Conservation (phyloP, 139 green algal genomes). For the Coelastrella sp. region DNA sequence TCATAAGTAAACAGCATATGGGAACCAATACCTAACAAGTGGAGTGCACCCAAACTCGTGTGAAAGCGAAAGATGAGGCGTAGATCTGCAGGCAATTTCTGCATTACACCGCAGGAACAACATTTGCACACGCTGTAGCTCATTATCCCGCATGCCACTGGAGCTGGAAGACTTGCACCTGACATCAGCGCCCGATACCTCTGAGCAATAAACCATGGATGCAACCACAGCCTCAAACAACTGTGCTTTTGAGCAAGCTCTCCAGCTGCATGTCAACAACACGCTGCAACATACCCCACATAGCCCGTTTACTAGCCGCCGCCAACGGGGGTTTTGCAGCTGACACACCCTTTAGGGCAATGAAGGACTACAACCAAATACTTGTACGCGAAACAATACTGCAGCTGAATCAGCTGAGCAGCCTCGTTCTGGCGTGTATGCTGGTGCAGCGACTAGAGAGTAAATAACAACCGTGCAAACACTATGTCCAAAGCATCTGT, state of each 20-base stretch:
- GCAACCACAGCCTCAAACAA: neutral
- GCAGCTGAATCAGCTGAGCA: too few relatives aligned
- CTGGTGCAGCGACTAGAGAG: too few relatives aligned
- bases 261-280: neutral
- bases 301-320: neutral
- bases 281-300: neutral
- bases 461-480: too few relatives aligned
- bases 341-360: neutral
- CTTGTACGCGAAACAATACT: neutral
- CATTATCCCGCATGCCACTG: neutral
- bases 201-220: neutral
- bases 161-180: neutral
- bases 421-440: too few relatives aligned
- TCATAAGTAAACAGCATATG: too few relatives aligned
- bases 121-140: neutral
- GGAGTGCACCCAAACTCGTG: neutral
- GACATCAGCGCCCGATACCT: neutral
- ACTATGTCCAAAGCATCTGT: too few relatives aligned
- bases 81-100: neutral
- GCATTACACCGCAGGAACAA: neutral
- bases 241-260: neutral
- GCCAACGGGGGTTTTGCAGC: neutral
- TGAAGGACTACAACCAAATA: neutral
- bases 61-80: neutral
- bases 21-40: neutral